phyloP scores from a whole-genome alignment of 805 yeast species.

The Hanseniaspora pseudoguilliermondii region DNA sequence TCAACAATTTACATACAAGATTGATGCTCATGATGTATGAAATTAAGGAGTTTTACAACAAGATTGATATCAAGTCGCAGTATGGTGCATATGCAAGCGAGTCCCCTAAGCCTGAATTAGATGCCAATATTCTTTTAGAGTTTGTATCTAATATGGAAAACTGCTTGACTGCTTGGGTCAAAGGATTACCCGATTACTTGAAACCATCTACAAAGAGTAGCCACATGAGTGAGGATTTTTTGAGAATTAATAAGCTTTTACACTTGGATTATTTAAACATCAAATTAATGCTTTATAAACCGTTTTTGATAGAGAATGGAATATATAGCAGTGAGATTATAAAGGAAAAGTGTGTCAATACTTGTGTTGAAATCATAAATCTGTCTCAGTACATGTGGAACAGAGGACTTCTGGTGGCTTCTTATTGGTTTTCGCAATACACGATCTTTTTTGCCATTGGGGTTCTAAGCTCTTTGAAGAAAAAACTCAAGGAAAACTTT shows the following conservation, averaged over 20 bases:
- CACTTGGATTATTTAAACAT: slow-evolving; percentile 64
- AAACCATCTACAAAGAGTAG: slow-evolving; percentile 32
- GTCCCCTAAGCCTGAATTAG: slow-evolving; percentile 12
- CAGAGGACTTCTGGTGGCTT: slow-evolving; percentile 59
- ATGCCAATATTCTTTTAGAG: slow-evolving; percentile 32
- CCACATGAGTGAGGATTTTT: slow-evolving; percentile 47
- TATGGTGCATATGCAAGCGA: slow-evolving; percentile 12
- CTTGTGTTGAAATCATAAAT: slow-evolving; percentile 70
- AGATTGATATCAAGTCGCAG: slow-evolving; percentile 37
- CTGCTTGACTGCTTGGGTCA: slow-evolving; percentile 61
- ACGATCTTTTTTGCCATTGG: slow-evolving; percentile 84
- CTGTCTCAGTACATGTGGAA: slow-evolving; percentile 69
- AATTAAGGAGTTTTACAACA: slow-evolving; percentile 57
- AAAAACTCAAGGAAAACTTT: not conserved
- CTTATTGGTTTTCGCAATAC: slow-evolving; percentile 85
- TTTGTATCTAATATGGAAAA: slow-evolving; percentile 35
- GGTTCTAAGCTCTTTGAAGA: slow-evolving; percentile 51
- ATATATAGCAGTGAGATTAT: slow-evolving; percentile 44
- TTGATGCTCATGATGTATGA: slow-evolving; percentile 57
- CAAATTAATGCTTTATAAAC: slow-evolving; percentile 69
- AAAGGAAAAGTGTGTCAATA: slow-evolving; percentile 72
- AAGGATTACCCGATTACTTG: slow-evolving; percentile 54
- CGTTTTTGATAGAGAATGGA: slow-evolving; percentile 73
- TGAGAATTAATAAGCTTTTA: slow-evolving; percentile 61
- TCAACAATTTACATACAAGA: slow-evolving; percentile 76